Evolutionary conservation across 2,329 filamentous ascomycete species (phyloP), one percentile per base, ranked within the genome.

Genomic region (Claviceps sp.): DNA sequence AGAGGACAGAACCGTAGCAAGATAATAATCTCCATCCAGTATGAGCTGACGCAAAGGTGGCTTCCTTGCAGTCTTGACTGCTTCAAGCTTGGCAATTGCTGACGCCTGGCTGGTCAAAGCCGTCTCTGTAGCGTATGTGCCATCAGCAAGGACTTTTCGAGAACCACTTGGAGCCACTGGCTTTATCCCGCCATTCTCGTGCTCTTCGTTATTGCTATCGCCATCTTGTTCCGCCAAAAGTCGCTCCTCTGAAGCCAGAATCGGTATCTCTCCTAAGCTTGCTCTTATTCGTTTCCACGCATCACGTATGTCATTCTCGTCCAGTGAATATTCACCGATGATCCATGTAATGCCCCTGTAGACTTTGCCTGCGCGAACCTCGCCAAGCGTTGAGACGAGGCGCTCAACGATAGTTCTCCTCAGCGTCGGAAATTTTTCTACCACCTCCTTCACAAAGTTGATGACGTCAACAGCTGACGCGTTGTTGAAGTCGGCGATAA

Each of bases 311-410:
- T 97, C 90, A 62, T 83, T 89, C 67, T 93, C 86, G 64, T 96
- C 89, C 36, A 95, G 73, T 34, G 90, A 95, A 67, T 97, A 98
- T 69, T 98, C 93, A 65, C 93, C 93, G 58, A 98, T 83, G 61
- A 97, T 95, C 93, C 93, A 98, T 57, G 98, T 76, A 45, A 94
- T 93, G 47, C 93, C 93, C 52, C 93, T 82, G 68, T 97, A 98
- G 16, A 98, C 91, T 73, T 97, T 98, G 45, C 93, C 93, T 56
- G 93, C 90, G 54, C 93, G 84, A 26, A 98, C 93, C 67, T 98
- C 93, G 60, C 84, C 84, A 45, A 98, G 75, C 1, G 93, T 97
- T 14, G 87, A 85, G 6, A 97, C 90, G 16, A 98, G 75, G 54
- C 90, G 85, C 61, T 86, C 82, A 6, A 97, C 85, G 59, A 98